A percentile compares a stretch with the other conserved stretches of the same genome.
Evolutionary conservation across 208 protist species (phyloP).

Genomic region (Leishmania lainsoni): DNA sequence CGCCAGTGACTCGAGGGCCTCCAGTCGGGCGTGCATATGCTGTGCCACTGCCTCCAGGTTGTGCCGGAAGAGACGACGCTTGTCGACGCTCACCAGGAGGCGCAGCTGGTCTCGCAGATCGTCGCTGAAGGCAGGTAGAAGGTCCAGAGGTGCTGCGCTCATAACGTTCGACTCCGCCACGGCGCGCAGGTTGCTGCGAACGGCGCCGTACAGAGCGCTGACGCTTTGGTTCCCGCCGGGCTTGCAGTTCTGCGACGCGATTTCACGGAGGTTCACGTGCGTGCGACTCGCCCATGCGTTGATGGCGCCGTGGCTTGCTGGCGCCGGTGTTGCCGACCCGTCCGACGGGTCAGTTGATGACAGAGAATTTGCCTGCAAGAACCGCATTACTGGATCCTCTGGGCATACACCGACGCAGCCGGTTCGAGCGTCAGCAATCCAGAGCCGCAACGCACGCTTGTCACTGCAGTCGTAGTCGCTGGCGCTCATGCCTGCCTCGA

Average conservation of each 20-base stretch:
- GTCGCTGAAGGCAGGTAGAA: conserved; percentile 29
- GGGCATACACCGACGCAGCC: conserved; percentile 54
- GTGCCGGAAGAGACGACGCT: conserved; percentile 26
- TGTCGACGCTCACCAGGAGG: conserved; percentile 7
- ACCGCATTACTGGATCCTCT: conserved; percentile 29
- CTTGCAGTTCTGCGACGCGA: conserved; percentile 7
- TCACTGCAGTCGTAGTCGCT: not conserved
- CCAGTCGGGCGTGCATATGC: conserved; percentile 18
- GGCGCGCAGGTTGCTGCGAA: conserved; percentile 9
- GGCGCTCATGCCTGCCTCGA: not conserved
- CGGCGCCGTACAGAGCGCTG: conserved; percentile 14
- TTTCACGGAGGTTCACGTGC: conserved; percentile 13
- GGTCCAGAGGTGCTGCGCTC: conserved; percentile 20
- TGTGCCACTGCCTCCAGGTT: conserved; percentile 18
- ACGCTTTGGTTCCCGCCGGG: not conserved
- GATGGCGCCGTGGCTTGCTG: not conserved
- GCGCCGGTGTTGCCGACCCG: not conserved
- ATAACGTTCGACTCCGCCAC: conserved; percentile 22
- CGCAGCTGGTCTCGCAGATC: conserved; percentile 21
- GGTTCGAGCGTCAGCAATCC: conserved; percentile 75
- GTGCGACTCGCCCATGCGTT: conserved; percentile 14
- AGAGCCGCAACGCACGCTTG: conserved; percentile 32
- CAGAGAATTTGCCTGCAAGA: conserved; percentile 7
- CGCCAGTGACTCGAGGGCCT: conserved; percentile 18
- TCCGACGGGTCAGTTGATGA: not conserved